Evolutionary conservation across 2,329 filamentous ascomycete genomes (phyloP).

Genomic region (Trichophyton verrucosum): DNA sequence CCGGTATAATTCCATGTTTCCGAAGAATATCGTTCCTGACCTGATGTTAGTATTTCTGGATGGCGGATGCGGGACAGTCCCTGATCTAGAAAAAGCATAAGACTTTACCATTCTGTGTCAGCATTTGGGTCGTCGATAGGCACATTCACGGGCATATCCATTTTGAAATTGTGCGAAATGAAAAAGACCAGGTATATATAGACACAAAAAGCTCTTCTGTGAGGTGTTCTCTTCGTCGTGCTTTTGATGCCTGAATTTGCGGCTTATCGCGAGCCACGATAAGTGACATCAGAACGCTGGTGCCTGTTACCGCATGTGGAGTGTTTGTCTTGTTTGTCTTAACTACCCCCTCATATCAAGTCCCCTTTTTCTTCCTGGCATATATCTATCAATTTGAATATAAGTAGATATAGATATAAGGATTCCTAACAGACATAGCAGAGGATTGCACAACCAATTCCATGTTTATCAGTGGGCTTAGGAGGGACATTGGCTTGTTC

Average conservation of each 20-base stretch:
- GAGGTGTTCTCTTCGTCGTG: background rate
- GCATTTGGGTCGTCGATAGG: constrained; percentile 91
- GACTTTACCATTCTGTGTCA: constrained; percentile 81
- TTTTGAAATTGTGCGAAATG: constrained; percentile 18
- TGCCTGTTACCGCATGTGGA: background rate
- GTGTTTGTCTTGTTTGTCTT: constrained; percentile 15
- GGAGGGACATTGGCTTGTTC: too few relatives aligned
- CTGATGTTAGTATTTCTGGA: constrained; percentile 6
- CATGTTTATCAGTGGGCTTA: too few relatives aligned
- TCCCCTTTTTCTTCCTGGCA: too few relatives aligned
- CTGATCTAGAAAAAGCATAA: constrained; percentile 8
- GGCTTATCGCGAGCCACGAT: background rate
- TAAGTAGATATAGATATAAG: background rate
- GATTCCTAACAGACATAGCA: too few relatives aligned
- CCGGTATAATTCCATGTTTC: constrained; percentile 93
- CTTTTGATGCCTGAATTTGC: background rate
- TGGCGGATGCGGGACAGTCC: constrained; percentile 3
- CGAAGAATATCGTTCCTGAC: constrained; percentile 93
- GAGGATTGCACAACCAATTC: background rate
- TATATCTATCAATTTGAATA: background rate
- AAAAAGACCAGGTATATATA: background rate
- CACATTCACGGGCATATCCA: constrained; percentile 55
- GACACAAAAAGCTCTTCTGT: background rate
- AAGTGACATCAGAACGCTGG: constrained; percentile 15
- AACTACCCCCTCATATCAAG: background rate